Evolutionary conservation across 352 stramenopile species (phyloP), one percentile per base, ranked within the genome.

Genomic region (Pythium phragmiticola): DNA sequence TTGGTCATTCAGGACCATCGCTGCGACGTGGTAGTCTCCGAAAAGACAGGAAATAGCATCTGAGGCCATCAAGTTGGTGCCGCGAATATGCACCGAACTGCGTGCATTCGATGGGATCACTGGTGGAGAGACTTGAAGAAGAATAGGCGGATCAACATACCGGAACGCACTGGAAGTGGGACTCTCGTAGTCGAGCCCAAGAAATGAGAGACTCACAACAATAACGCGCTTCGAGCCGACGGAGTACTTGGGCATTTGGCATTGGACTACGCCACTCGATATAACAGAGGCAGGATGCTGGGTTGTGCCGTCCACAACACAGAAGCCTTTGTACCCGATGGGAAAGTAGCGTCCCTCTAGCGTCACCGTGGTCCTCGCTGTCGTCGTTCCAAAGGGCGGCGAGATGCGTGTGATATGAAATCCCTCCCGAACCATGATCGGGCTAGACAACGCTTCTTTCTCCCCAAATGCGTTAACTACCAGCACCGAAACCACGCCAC

Each of bases 101-200:
- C 17, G 34, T 13, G 54, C 46, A 23, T 33, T 39, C 23, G 17
- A 47, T 17, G 61, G 46, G 7, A 47, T 41, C 17, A 30, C 8
- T 13, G 16, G 13, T 19, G 61, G 61, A 46, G 34, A 30, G 33
- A 58, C 28, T 6, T 41, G 43, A 12, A 12, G 39, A 39, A 68
- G 42, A 16, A 54, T 34, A 21, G 51, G 39, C 16, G 54, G 42
- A 48, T 68, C 61, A 2, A 68, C 61, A 46, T 68, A 68, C 33
- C 52, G 53, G 50, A 59, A 68, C 4, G 19, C 19, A 6, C 57
- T 12, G 19, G 59, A 11, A 28, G 39, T 3, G 4, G n/a, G 28
- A 12, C 48, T 41, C 16, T 46, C 17, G 4, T 45, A n/a, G 14
- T 26, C 50, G 2, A 59, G 11, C 8, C 39, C 50, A 8, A 46